Evolutionary conservation across 2,329 filamentous ascomycete genomes (phyloP).

Genomic region (Fusarium paranaense): DNA sequence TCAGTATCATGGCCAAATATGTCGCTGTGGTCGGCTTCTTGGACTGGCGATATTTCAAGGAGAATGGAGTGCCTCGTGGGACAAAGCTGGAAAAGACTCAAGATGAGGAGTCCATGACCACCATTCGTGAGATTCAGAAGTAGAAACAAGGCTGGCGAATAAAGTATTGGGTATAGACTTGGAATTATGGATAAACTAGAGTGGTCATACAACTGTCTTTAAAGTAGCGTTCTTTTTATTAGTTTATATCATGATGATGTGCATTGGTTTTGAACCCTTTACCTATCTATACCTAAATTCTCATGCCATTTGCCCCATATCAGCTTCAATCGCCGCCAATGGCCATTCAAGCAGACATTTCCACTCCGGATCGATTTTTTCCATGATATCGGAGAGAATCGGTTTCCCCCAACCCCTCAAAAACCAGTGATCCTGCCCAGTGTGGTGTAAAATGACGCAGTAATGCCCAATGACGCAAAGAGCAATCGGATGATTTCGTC

Average conservation of each 20-base stretch:
- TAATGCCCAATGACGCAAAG: constrained; percentile 30
- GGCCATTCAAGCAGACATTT: constrained; percentile 23
- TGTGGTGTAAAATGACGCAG: constrained; percentile 23
- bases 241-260: background rate
- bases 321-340: constrained; percentile 6
- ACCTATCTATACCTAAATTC: background rate
- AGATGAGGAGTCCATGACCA: background rate
- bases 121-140: background rate
- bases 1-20: background rate
- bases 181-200: background rate
- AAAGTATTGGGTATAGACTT: background rate
- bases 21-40: background rate
- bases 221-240: background rate
- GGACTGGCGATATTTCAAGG: background rate
- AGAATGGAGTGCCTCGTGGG: background rate
- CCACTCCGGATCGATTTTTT: constrained; percentile 14
- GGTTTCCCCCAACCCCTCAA: constrained; percentile 26
- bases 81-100: background rate
- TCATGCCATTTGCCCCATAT: background rate
- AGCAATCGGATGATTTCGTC: constrained; percentile 25
- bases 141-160: background rate
- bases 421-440: constrained; percentile 23
- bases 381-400: constrained; percentile 15
- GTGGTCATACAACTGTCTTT: background rate
- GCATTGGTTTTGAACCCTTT: background rate